Base-by-base conservation (phyloP, 2,329 filamentous ascomycete genomes). In the Hymenoscyphus albidus region DNA sequence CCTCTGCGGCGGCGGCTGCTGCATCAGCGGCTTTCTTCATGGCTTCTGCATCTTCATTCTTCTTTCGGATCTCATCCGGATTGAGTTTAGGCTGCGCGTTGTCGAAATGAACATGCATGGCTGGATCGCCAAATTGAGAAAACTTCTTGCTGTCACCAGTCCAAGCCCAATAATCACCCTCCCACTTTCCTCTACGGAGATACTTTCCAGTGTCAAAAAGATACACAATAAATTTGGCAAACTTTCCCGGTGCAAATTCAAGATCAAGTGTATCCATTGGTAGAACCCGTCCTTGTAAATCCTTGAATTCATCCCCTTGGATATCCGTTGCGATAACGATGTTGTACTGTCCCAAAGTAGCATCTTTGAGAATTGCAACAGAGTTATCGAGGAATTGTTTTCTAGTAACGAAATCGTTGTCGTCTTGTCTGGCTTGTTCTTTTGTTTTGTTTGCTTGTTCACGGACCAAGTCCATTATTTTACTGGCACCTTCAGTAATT, bases 171-270 rank as follows among this genome's bases (percentile, higher is more conserved):
- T 22, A 22, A 9, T 58, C 22, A 31, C 22, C 16, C 22, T 58
- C 55, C 55, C 55, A 58, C 32, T 32, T 31, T n/a, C 55, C 55
- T n/a, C 55, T 22, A 12, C 55, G 22, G 10, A 58, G 55, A 35
- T 58, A 58, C 7, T 58, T 58, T n/a, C 55, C 55, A 10, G 55
- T 58, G 7, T 58, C 55, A 38, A 58, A 58, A n/a, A 58, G 16
- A 59, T 59, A 59, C 14, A 59, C 38, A 10, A 39, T 5, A 16
- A 59, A 39, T 31, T 59, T 59, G 10, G 22, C 32, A n/a, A 31
- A 39, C 12, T 59, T 59, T 16, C 38, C 57, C 18, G 57, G 57
- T 14, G 57, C 38, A 18, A 59, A 22, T 16, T 59, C 38, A 31
- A 59, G 31, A 42, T 42, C 57, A n/a, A 59, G 38, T 5, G 31